phyloP scores from a whole-genome alignment of 2,329 filamentous ascomycete genomes.

The Ceratocystis huliohia region DNA sequence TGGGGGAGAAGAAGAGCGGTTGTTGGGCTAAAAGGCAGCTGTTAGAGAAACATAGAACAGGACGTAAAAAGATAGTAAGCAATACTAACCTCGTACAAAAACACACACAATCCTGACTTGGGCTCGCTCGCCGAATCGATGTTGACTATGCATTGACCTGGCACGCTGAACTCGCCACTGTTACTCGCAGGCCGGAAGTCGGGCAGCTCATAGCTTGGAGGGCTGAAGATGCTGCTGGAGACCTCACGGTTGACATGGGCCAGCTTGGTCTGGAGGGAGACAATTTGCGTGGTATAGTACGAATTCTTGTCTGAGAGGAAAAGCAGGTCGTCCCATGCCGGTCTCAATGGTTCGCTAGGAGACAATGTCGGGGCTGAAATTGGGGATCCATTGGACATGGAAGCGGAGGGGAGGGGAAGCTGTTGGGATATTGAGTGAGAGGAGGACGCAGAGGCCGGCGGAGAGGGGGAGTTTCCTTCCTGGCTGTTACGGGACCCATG shows the following conservation, averaged over 20 bases:
- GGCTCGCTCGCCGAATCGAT: conserved; percentile 23
- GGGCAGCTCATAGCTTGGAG: conserved; percentile 29
- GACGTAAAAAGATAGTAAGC: neutral
- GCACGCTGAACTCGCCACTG: conserved; percentile 32
- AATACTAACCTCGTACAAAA: conserved; percentile 40
- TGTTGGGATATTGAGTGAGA: conserved; percentile 7
- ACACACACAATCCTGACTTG: conserved; percentile 34
- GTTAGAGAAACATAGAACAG: neutral
- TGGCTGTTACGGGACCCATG: conserved; percentile 26
- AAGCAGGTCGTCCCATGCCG: conserved; percentile 40
- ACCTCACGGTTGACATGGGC: conserved; percentile 9
- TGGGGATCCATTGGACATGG: conserved; percentile 10
- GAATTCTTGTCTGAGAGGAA: conserved; percentile 30
- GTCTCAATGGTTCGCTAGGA: conserved; percentile 31
- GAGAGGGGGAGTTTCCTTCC: conserved; percentile 12
- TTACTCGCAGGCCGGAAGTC: conserved; percentile 30
- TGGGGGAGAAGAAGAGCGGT: conserved; percentile 28
- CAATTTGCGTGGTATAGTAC: conserved; percentile 31
- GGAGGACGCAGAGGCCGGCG: conserved; percentile 5
- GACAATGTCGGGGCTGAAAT: neutral
- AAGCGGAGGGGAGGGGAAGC: conserved; percentile 11
- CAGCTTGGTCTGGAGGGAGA: conserved; percentile 35
- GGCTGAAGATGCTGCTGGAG: conserved; percentile 5
- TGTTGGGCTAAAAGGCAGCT: conserved; percentile 32
- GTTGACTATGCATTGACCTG: conserved; percentile 33